Evolutionary conservation across 2,329 filamentous ascomycete species (phyloP), one percentile per base, ranked within the genome.

Genomic region (Myrmaecium sp.): DNA sequence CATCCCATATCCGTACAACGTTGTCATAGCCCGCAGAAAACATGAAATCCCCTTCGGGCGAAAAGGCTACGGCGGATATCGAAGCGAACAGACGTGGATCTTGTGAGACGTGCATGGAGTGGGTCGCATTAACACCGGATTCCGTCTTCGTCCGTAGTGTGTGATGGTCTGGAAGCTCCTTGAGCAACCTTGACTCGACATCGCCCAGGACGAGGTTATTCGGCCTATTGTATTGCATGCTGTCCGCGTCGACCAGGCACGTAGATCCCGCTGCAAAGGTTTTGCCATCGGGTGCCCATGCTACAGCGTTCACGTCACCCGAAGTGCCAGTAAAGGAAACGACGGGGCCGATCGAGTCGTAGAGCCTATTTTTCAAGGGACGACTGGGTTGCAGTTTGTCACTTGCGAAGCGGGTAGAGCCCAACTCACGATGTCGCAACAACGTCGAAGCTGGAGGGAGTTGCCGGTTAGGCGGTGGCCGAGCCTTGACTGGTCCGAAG

Each of bases 211-310:
- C 38, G 1, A 73, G 47, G 35, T 73, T 73, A 31, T 67, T 63
- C 0, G 55, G 51, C 20, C 62, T 50, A 31, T 74, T 74, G 38
- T 74, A 74, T 21, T 67, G 60, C 58, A 68, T 65, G n/a, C 59
- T 65, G 23, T 58, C 48, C 3, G 52, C 42, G 35, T 72, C 67
- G 3, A 58, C 58, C 4, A 67, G 58, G 16, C 66, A 61, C 5
- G 66, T 60, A 4, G 66, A 62, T 2, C 67, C 69, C 6, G 61
- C 65, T 15, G 62, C 66, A 37, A 73, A 74, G 3, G 38, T 48
- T 3, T 54, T 54, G 3, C 66, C 62, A 40, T 67, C 53, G 2
- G 58, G 53, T 2, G 62, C 58, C 69, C 69, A 74, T 9, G 64
- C 58, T 3, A 71, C 44, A 6, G 57, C 55, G 17, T 63, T 54